phyloP scores from a whole-genome alignment of 192 early-diverging fungal genomes.

The Paraglomus occultum region DNA sequence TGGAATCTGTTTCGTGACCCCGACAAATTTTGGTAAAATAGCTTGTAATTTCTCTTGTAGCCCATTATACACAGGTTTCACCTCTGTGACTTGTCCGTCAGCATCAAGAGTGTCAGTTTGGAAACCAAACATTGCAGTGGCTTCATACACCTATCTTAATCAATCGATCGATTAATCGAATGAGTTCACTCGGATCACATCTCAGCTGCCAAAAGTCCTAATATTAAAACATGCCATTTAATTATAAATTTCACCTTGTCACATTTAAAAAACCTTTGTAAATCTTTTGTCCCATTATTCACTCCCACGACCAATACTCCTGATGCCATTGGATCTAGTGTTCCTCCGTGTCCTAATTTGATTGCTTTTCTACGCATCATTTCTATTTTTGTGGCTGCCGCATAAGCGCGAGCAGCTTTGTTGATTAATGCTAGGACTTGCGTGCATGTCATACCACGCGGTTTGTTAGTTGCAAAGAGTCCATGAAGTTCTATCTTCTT shows the following conservation, averaged over 20 bases:
- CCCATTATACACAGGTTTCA: slow-evolving; percentile 37
- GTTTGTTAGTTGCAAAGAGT: slow-evolving; percentile 2
- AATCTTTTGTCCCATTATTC: slow-evolving; percentile 51
- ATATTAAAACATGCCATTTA: not conserved
- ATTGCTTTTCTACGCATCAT: slow-evolving; percentile 24
- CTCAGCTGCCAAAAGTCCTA: not conserved
- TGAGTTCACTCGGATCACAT: not conserved
- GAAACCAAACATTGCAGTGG: slow-evolving; percentile 49
- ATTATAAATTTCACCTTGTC: slow-evolving; percentile 38
- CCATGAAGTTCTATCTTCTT: not conserved
- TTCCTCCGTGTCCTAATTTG: slow-evolving; percentile 59
- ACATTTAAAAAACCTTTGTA: slow-evolving; percentile 44
- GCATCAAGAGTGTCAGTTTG: slow-evolving; percentile 61
- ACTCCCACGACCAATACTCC: slow-evolving; percentile 58
- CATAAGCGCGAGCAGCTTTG: not conserved
- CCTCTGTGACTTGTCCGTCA: slow-evolving; percentile 46
- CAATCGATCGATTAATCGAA: slow-evolving; percentile 14
- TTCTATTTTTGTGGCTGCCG: not conserved
- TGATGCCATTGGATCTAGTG: slow-evolving; percentile 54
- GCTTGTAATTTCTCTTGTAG: slow-evolving; percentile 39
- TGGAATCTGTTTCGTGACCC: slow-evolving; percentile 59
- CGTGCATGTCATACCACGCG: not conserved
- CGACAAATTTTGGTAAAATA: slow-evolving; percentile 51
- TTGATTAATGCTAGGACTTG: slow-evolving; percentile 3
- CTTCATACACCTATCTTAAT: slow-evolving; percentile 44